phyloP scores from a whole-genome alignment of 345 rosid species.

The Crucihimalaya himalaica region DNA sequence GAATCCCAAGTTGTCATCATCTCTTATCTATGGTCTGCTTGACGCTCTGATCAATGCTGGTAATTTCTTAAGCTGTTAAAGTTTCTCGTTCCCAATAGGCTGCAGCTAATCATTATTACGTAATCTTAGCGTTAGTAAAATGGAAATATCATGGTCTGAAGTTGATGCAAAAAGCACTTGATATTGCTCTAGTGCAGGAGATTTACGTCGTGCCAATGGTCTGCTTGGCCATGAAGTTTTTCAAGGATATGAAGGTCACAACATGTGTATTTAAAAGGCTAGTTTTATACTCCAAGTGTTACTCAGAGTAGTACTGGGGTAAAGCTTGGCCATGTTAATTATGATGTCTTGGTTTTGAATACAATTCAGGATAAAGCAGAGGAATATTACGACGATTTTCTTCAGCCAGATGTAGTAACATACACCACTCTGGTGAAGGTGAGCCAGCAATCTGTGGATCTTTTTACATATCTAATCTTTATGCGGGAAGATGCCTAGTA shows the following conservation, averaged over 20 bases:
- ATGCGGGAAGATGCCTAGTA: too few species aligned
- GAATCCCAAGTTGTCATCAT: conserved; percentile 58
- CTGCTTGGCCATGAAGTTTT: conserved; percentile 67
- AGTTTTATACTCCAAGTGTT: too few species aligned
- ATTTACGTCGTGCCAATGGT: conserved; percentile 78
- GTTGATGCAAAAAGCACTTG: conserved; percentile 30
- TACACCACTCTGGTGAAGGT: too few species aligned
- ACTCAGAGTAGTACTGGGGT: too few species aligned
- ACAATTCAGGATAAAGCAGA: too few species aligned
- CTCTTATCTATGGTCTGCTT: too few species aligned
- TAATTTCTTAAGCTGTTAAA: conserved; percentile 32
- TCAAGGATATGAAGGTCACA: conserved; percentile 80
- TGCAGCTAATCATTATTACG: neutral
- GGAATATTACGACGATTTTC: too few species aligned
- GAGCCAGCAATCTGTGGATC: too few species aligned
- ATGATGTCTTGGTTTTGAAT: too few species aligned
- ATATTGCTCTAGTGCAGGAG: conserved; percentile 73
- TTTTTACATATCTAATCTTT: too few species aligned
- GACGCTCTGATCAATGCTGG: conserved; percentile 67
- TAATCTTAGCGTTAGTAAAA: neutral
- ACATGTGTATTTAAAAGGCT: conserved; percentile 54
- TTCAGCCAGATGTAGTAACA: too few species aligned
- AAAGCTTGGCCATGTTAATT: too few species aligned
- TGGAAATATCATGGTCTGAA: neutral
- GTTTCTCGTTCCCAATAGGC: neutral